Percentiles rank a stretch among this genome's conserved stretches.
Conservation (phyloP, 2,329 filamentous ascomycete species). For the Ophiostoma triangulosporum region DNA sequence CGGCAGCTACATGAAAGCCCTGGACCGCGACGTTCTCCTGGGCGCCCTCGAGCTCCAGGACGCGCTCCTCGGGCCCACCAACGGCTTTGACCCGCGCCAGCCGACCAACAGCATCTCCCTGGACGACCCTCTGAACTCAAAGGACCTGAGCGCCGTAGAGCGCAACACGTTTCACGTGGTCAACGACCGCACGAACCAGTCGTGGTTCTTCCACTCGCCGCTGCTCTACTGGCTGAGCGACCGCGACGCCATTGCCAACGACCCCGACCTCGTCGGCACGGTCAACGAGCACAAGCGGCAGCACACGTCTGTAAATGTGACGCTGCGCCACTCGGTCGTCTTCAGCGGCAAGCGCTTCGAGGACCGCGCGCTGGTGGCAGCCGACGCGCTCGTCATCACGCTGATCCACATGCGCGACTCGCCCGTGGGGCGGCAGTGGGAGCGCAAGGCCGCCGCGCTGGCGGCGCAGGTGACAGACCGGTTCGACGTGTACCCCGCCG, state of each 20-base stretch:
- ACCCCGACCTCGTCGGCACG: conserved; percentile 51
- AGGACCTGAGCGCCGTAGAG: conserved; percentile 28
- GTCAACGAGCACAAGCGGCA: conserved; percentile 52
- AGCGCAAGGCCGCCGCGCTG: conserved; percentile 41
- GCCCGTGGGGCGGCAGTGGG: conserved; percentile 51
- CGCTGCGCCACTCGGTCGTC: conserved; percentile 62
- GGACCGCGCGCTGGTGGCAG: conserved; percentile 51
- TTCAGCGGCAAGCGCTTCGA: conserved; percentile 71
- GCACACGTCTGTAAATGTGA: conserved; percentile 57
- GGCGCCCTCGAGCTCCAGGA: conserved; percentile 59
- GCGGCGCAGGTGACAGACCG: conserved; percentile 32
- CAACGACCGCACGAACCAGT: conserved; percentile 46
- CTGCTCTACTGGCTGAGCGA: conserved; percentile 68
- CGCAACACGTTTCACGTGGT: conserved; percentile 44
- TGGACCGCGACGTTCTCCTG: conserved; percentile 50
- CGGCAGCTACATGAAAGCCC: conserved; percentile 65
- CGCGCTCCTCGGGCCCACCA: conserved; percentile 48
- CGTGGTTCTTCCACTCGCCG: conserved; percentile 73
- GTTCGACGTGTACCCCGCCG: conserved; percentile 53
- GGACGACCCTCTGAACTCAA: conserved; percentile 19
- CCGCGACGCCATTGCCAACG: conserved; percentile 40
- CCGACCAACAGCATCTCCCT: conserved; percentile 16
- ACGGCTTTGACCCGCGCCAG: conserved; percentile 37
- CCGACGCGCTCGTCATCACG: conserved; percentile 67
- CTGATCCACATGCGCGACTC: conserved; percentile 56